Percentiles rank a stretch among this genome's conserved stretches.
These are phyloP conservation scores for Tulasnella sp. DNA, from an alignment of 768 basidiomycete species.

Conservation along the genomic window DNA sequence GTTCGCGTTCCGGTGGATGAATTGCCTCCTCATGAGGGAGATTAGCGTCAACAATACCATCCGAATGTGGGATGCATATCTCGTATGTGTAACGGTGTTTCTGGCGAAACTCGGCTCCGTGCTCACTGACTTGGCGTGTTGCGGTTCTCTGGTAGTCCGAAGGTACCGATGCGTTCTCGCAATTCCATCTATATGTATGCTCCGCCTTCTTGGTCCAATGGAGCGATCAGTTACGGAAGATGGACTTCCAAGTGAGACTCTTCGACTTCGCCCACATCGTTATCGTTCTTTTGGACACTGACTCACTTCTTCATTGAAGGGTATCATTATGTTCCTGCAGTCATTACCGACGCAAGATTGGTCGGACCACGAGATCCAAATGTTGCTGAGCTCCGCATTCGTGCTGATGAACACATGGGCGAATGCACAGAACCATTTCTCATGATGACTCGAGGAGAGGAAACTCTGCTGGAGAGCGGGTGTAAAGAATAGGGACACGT, in stretches of 20 bases:
- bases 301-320: slow-evolving; percentile 37
- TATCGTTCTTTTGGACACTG: neutral
- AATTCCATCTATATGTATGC: slow-evolving; percentile 97
- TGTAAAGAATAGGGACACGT: neutral
- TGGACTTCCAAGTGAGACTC: slow-evolving; percentile 89
- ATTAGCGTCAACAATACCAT: slow-evolving; percentile 95
- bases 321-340: slow-evolving; percentile 98
- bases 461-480: neutral
- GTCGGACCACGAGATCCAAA: slow-evolving; percentile 92
- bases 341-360: slow-evolving; percentile 86
- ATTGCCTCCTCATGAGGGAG: slow-evolving; percentile 95
- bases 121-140: neutral
- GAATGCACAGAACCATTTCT: slow-evolving; percentile 80
- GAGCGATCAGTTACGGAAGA: slow-evolving; percentile 84
- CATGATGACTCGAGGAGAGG: neutral
- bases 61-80: slow-evolving; percentile 99
- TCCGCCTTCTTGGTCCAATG: slow-evolving; percentile 93
- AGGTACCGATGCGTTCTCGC: slow-evolving; percentile 94
- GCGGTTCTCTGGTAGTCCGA: slow-evolving; percentile 58
- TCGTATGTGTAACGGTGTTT: slow-evolving; percentile 45
- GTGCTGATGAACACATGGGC: slow-evolving; percentile 89
- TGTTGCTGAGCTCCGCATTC: slow-evolving; percentile 92
- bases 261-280: neutral
- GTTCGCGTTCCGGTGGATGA: slow-evolving; percentile 99
- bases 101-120: neutral